Base-by-base conservation (phyloP, 2,329 filamentous ascomycete species). In the Aspergillus hiratsukae region DNA sequence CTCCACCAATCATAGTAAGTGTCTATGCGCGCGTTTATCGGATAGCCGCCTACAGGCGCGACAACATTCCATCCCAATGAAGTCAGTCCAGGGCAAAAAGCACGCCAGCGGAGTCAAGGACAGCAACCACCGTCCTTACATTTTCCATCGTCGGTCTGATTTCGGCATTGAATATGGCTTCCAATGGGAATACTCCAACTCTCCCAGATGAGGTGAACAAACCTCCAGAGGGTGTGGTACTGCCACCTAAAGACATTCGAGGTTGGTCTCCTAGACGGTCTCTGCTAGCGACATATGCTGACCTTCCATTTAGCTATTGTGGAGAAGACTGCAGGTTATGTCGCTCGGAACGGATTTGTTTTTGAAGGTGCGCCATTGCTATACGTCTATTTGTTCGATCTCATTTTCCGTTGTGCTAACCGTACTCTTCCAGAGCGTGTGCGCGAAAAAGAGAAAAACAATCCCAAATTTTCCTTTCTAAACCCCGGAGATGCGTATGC, bases 301-400 rank as follows among this genome's bases (percentile, higher is more conserved):
- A 76, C 56, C 23, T 25, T 51, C 23, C 55, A 49, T 58, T 58
- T 72, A 81, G 81, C 80, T 21, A 83, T 93, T 64, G 86, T 99
- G 69, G 92, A 97, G 75, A 97, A 96, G 78, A 96, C 93, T 11
- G 93, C 94, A 53, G 91, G 91, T 49, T 97, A 95, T 72, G 90
- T 97, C 57, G 87, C 87, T 57, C 82, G 85, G 64, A 84, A 84
- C 67, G 84, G 83, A 37, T 67, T 76, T 11, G 72, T 85, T 7
- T 91, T 95, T 69, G 89, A 95, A 76, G 78, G 80, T 80, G 69
- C 46, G 67, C 61, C 29, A 21, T 25, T 23, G 3, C 7, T 45
- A 19, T 25, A 25, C 48, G 6, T 27, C 27, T 6, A 28, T 10
- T n/a, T 27, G 21, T 9, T 23, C 43, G 17, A 40, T 59, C 14